Evolutionary conservation across 768 basidiomycete species (phyloP).

Genomic region (Trametes maxima): DNA sequence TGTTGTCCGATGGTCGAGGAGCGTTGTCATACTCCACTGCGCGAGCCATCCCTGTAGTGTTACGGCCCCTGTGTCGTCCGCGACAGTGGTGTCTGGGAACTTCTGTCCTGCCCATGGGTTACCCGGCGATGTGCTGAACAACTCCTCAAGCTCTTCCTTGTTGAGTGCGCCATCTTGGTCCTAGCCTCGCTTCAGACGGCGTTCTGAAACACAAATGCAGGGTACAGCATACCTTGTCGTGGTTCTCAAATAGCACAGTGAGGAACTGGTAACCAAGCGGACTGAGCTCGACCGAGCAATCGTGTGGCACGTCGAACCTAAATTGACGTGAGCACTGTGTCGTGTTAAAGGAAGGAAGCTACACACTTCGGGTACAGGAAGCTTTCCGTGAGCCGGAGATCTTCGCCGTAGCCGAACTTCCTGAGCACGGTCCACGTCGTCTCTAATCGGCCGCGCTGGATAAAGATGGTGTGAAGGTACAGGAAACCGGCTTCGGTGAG

Average conservation of each 20-base stretch:
- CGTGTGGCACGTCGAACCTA: conserved; percentile 83
- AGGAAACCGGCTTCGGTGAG: conserved; percentile 93
- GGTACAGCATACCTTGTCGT: conserved; percentile 75
- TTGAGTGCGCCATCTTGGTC: conserved; percentile 96
- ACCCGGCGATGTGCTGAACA: conserved; percentile 94
- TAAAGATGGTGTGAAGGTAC: conserved; percentile 94
- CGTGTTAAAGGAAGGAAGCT: not conserved
- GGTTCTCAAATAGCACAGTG: conserved; percentile 93
- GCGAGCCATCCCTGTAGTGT: conserved; percentile 98
- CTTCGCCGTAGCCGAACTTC: conserved; percentile 96
- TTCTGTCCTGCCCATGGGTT: conserved; percentile 95
- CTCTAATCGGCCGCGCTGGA: conserved; percentile 92
- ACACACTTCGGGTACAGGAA: conserved; percentile 88
- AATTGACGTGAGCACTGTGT: conserved; percentile 18
- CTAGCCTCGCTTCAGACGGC: conserved; percentile 40
- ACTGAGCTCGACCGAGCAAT: conserved; percentile 94
- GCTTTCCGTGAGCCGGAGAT: conserved; percentile 82
- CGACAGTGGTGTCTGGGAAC: conserved; percentile 88
- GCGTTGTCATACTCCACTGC: conserved; percentile 99
- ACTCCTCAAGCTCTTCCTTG: conserved; percentile 74
- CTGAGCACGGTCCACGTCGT: conserved; percentile 98
- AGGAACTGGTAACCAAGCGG: conserved; percentile 96
- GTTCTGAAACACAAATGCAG: not conserved
- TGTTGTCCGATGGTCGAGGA: conserved; percentile 91
- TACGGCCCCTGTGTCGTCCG: conserved; percentile 85